Base-by-base conservation (phyloP, 192 early-diverging fungal species). In the Globomyces pollinis-pini region DNA sequence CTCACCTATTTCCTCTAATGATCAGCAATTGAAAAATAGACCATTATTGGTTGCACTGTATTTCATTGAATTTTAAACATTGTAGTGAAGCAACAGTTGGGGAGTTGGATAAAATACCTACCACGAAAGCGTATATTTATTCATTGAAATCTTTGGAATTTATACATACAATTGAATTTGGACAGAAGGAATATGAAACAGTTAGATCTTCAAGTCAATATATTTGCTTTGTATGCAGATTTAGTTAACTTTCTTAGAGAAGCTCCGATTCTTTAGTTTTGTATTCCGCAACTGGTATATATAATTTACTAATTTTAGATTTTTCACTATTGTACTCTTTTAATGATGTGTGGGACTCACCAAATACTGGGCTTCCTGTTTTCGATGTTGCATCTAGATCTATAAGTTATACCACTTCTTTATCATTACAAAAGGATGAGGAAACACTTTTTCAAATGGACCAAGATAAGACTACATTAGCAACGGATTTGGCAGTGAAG, bases 401-500 rank as follows among this genome's bases (percentile, higher is more conserved):
- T 24, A 23, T 55, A 4, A 21, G 34, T 55, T 55, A 55, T 55
- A 24, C 53, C 13, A 35, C 20, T 20, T n/a, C 31, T 7, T 13
- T 33, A 9, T 7, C 16, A 0, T 13, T 55, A 18, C 35, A 41
- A 55, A 7, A 2, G n/a, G 31, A 18, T 8, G 20, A 18, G 7
- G 11, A 55, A 24, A 33, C 32, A 9, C 11, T 55, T 5, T 55
- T 55, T 28, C 38, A 38, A 13, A 55, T 55, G 53, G 53, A 55
- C 20, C 7, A 24, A 35, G 13, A 8, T 8, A 18, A 55, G 6
- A 24, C 34, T 36, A 18, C 53, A 8, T 18, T 38, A 23, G 53
- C 53, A 7, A 11, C 16, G 11, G 53, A 28, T 24, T 24, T 55
- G 7, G 53, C 35, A 6, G 50, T 36, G 7, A 52, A 52, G 21